These are phyloP conservation scores for Gnomoniopsis smithogilvyi DNA, from an alignment of 2,329 filamentous ascomycete genomes.

Conservation along the genomic window DNA sequence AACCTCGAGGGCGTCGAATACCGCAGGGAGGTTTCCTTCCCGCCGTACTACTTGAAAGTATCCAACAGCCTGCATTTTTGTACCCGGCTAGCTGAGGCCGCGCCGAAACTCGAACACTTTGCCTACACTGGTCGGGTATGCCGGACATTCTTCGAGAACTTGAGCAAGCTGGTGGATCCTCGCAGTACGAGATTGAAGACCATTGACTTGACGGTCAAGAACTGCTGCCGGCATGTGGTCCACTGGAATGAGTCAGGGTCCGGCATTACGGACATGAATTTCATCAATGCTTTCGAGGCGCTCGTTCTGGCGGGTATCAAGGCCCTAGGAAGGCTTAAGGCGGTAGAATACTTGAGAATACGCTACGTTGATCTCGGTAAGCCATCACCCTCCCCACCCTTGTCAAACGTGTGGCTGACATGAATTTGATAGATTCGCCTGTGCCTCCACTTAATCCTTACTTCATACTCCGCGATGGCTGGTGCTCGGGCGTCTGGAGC, in stretches of 20 bases:
- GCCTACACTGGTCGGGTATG: constrained; percentile 72
- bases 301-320: constrained; percentile 63
- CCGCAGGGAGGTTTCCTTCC: constrained; percentile 58
- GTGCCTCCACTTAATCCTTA: constrained; percentile 70
- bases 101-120: constrained; percentile 63
- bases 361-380: constrained; percentile 70
- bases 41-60: constrained; percentile 60
- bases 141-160: constrained; percentile 62
- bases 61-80: constrained; percentile 63
- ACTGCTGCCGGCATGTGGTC: constrained; percentile 60
- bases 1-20: constrained; percentile 68
- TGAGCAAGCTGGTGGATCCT: constrained; percentile 47
- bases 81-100: constrained; percentile 55
- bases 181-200: constrained; percentile 55
- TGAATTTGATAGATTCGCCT: constrained; percentile 53
- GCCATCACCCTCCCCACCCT: background rate
- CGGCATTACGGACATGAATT: constrained; percentile 68
- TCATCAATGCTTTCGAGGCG: constrained; percentile 68
- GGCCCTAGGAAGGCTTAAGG: constrained; percentile 54
- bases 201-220: constrained; percentile 71
- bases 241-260: constrained; percentile 62
- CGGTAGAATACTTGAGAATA: constrained; percentile 64
- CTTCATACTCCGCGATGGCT: constrained; percentile 59
- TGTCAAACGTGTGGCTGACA: background rate
- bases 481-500: constrained; percentile 71